Conservation (phyloP, 495 filamentous ascomycete species). For the Podospora pseudoanserina region DNA sequence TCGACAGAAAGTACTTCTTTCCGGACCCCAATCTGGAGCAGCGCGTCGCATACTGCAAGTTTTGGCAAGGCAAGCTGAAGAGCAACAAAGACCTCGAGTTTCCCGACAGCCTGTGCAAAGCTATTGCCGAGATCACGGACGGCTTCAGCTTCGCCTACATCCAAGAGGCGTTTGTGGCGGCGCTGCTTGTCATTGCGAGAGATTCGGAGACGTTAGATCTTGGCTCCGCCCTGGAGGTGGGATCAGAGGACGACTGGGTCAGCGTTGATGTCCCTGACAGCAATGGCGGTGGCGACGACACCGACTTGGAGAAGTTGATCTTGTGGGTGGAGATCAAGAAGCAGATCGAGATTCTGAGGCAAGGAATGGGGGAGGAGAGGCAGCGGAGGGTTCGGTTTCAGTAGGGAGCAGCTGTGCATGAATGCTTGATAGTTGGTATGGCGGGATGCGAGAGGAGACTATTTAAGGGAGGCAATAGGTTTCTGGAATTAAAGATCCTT, state of each 20-base stretch:
- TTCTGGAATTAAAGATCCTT: not conserved
- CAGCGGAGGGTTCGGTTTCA: not conserved
- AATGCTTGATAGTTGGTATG: not conserved
- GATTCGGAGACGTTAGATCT: conserved; percentile 13
- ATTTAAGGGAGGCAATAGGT: not conserved
- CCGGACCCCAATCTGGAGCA: conserved; percentile 51
- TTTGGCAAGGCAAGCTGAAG: conserved; percentile 56
- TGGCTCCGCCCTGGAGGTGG: not conserved
- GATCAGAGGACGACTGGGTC: conserved; percentile 23
- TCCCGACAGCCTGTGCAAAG: conserved; percentile 47
- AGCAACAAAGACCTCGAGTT: conserved; percentile 55
- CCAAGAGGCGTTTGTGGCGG: conserved; percentile 61
- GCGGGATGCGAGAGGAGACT: too few relatives aligned
- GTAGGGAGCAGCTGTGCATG: not conserved
- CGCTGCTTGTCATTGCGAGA: conserved; percentile 50
- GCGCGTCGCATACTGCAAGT: conserved; percentile 54
- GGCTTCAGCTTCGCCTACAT: conserved; percentile 65
- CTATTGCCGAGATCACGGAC: conserved; percentile 56
- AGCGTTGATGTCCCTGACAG: conserved; percentile 12
- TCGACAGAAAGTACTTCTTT: conserved; percentile 64
- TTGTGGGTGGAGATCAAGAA: conserved; percentile 57
- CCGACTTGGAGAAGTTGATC: conserved; percentile 41
- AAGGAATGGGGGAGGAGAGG: conserved; percentile 48
- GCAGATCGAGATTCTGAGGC: conserved; percentile 52
- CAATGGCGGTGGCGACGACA: conserved; percentile 28